Base-by-base conservation (phyloP, 1,284 basidiomycete genomes). In the Cerrena zonata region DNA sequence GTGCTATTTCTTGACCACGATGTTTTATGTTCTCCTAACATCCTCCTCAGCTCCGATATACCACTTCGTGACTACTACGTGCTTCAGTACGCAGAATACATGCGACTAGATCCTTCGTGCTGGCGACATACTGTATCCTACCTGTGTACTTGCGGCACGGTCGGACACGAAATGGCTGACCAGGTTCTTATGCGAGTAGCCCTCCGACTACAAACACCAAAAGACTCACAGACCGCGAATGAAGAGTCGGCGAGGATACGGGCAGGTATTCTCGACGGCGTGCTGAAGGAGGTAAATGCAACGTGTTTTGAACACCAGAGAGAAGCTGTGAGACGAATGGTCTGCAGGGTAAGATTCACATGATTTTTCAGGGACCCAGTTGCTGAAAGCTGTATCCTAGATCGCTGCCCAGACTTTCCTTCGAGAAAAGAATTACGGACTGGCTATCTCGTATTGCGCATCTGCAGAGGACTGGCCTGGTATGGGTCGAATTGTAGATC, bases 51-150 rank as follows among this genome's bases (percentile, higher is more conserved):
- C 36, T 82, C 82, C 47, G 84, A 79, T 44, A 60, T 85, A 30
- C 78, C 86, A 4, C 64, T 84, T 15, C 81, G 92, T 30, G 85
- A 94, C 61, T 79, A 86, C 55, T 85, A 92, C 63, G 68, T 94
- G 24, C 73, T 94, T 36, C 72, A 79, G n/a, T 96, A 94, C 61
- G 82, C 90, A 3, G 86, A 92, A 51, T 82, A 86, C 69, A 75
- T 94, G 19, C 82, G 80, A 52, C 80, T 83, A 13, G 91, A 94
- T 62, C 77, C 82, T 2, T 80, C 78, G 1, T 68, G 94, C 19
- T 96, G 93, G 93, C 77, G 89, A 45, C 79, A 92, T 45, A 84
- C 85, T 0, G 84, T 89, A 49, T 84, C 86, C 46, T 96, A 96
- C 63, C 82, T 94, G 72, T 86, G 83, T 56, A 82, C 86, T 0